Percentiles rank a stretch among this genome's conserved stretches.
Evolutionary conservation across 164 flowering plant species (phyloP).

Genomic region (Magnolia changhungtana): DNA sequence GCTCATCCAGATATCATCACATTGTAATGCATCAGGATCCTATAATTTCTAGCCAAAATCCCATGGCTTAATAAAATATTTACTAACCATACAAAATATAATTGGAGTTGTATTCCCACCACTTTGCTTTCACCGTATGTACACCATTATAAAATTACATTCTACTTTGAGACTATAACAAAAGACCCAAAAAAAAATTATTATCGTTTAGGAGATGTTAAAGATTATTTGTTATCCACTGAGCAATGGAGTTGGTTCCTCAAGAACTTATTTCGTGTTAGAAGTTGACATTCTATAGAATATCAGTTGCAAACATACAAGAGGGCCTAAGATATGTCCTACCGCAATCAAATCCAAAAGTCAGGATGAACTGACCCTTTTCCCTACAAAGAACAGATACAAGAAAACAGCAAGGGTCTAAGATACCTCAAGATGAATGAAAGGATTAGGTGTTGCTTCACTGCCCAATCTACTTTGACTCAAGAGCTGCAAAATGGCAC

Average conservation of each 20-base stretch:
- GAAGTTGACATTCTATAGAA: too few relatives aligned
- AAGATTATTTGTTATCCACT: not conserved
- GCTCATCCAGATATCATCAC: too few relatives aligned
- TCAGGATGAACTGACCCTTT: not conserved
- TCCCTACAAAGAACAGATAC: not conserved
- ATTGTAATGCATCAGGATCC: too few relatives aligned
- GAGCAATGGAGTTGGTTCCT: not conserved
- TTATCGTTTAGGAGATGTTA: not conserved
- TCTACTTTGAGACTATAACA: not conserved
- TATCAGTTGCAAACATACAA: not conserved
- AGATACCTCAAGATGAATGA: conserved; percentile 45
- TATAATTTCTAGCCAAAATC: too few relatives aligned
- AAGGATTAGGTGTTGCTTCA: conserved; percentile 34
- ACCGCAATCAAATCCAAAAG: not conserved
- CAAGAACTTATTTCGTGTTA: not conserved
- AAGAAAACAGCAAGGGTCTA: not conserved
- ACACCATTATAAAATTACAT: too few relatives aligned
- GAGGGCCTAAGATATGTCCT: not conserved
- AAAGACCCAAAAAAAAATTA: not conserved
- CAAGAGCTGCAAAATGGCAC: conserved; percentile 40
- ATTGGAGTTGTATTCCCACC: too few relatives aligned
- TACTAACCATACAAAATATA: too few relatives aligned
- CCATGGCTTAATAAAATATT: too few relatives aligned
- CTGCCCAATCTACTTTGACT: conserved; percentile 47
- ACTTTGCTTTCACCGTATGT: too few relatives aligned